Base-by-base conservation (phyloP, 2,329 filamentous ascomycete species). In the Scedosporium dehoogii region DNA sequence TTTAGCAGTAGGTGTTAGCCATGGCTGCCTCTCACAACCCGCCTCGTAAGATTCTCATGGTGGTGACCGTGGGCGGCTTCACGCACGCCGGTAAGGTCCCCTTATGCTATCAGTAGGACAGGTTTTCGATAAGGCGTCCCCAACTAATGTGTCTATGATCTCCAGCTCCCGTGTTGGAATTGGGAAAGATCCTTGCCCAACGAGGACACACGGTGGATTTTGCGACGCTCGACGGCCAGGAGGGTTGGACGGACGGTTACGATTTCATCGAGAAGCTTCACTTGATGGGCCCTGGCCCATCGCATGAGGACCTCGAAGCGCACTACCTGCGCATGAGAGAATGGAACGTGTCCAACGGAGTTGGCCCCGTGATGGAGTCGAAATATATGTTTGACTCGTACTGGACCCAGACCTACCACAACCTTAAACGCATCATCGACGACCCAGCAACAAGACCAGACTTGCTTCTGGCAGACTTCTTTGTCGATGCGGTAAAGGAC, bases 381-480 rank as follows among this genome's bases (percentile, higher is more conserved):
- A 48, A 48, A 23, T 48, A 18, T 23, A 9, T n/a, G 44, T n/a
- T 48, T 2, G 44, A 48, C 21, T n/a, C 44, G n/a, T 48, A 18
- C 44, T 48, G 44, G 44, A 23, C 44, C 44, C 21, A n/a, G 16
- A 23, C 16, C 6, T 48, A 48, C 21, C 44, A 61, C 1, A 61
- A 64, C 3, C 63, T 72, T 3, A 60, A 58, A 1, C 41, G n/a
- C 1, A 16, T 72, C 0, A 67, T 66, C 14, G 18, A 55, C 6
- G 60, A 70, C 51, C 59, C 64, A 4, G 65, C 62, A 1, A 70
- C 67, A 1, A 66, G 68, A 12, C 76, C 76, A 0, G 71, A 74
- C 64, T 70, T 78, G 61, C 75, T 79, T 25, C 62, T 79, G 2
- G 73, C 75, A 0, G 76, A 79, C 60, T 79, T 76, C 69, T 76